Evolutionary conservation across 345 rosid species (phyloP).

Genomic region (Noccaea bulbosa): DNA sequence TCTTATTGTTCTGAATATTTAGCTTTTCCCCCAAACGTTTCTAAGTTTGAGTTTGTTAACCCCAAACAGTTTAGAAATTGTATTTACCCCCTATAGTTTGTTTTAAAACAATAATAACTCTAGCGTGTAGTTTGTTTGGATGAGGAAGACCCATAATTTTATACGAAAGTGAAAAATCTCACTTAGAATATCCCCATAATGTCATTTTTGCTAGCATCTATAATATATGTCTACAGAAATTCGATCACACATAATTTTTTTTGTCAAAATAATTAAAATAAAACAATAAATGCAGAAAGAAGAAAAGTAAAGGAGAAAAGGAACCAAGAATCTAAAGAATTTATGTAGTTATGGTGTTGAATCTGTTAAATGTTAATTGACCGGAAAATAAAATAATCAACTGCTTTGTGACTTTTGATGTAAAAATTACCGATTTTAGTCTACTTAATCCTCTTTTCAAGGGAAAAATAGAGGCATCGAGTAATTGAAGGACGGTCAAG

Average conservation of each 20-base stretch:
- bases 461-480: conserved; percentile 37
- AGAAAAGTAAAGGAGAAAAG: not conserved
- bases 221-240: too few species aligned
- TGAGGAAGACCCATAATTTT: not conserved
- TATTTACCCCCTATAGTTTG: not conserved
- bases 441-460: conserved; percentile 24
- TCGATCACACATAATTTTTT: not conserved
- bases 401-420: not conserved
- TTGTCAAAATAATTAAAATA: not conserved
- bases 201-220: not conserved
- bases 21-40: not conserved
- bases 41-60: not conserved
- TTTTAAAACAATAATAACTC: not conserved
- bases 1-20: not conserved
- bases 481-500: conserved; percentile 35
- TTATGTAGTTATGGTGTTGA: not conserved
- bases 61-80: not conserved
- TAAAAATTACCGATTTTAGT: conserved; percentile 3
- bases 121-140: not conserved
- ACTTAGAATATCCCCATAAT: not conserved
- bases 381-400: not conserved
- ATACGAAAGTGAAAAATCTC: not conserved
- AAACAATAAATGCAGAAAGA: not conserved
- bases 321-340: not conserved
- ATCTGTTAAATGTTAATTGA: not conserved